These are phyloP conservation scores for Podosphaera xanthii DNA, from an alignment of 2,329 filamentous ascomycete genomes.

Conservation along the genomic window DNA sequence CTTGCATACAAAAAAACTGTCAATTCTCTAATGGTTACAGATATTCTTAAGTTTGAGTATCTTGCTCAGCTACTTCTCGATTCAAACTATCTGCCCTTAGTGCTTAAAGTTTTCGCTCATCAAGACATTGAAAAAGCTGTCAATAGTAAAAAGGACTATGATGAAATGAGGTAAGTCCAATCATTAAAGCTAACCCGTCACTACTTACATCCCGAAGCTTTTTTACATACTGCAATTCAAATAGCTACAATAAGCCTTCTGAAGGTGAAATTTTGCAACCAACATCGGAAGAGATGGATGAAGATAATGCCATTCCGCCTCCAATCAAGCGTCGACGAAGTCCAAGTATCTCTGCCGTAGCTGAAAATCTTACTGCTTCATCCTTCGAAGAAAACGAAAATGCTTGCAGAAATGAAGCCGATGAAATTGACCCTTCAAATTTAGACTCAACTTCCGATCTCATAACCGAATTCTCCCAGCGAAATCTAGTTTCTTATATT, in stretches of 20 bases:
- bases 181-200: neutral
- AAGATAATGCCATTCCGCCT: conserved; percentile 65
- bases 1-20: conserved; percentile 5
- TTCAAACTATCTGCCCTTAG: conserved; percentile 80
- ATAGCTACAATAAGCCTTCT: conserved; percentile 26
- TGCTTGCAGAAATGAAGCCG: conserved; percentile 30
- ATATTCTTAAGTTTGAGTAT: conserved; percentile 90
- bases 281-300: conserved; percentile 18
- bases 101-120: conserved; percentile 80
- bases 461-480: conserved; percentile 75
- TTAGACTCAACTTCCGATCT: conserved; percentile 42
- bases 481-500: conserved; percentile 87
- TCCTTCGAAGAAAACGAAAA: conserved; percentile 14
- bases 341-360: conserved; percentile 22
- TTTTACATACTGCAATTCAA: conserved; percentile 67
- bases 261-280: conserved; percentile 6
- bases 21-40: conserved; percentile 21
- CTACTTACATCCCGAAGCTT: conserved; percentile 31
- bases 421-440: conserved; percentile 63
- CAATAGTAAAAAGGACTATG: conserved; percentile 61
- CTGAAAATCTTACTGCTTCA: conserved; percentile 15
- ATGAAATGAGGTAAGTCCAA: conserved; percentile 49
- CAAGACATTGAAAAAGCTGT: conserved; percentile 84
- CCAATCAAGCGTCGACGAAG: conserved; percentile 43
- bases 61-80: conserved; percentile 81